phyloP scores from a whole-genome alignment of 768 basidiomycete species.

The Lentinula boryana region DNA sequence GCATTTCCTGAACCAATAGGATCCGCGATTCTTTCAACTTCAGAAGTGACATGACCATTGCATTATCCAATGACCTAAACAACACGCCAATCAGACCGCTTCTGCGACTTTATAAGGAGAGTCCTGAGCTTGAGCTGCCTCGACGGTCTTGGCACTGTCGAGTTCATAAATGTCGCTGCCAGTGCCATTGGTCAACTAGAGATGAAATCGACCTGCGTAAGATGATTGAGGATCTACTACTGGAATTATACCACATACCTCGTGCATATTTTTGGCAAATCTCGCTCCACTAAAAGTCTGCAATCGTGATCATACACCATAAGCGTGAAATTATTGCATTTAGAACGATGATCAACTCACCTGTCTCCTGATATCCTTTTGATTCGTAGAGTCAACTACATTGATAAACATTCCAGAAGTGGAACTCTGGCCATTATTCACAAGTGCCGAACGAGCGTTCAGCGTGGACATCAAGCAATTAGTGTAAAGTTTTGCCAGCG shows the following conservation, averaged over 20 bases:
- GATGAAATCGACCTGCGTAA: neutral
- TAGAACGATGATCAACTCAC: neutral
- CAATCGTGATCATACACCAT: neutral
- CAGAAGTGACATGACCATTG: neutral
- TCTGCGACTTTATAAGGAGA: neutral
- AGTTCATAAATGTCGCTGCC: neutral
- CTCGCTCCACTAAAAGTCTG: neutral
- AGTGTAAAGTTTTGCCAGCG: slow-evolving; percentile 41
- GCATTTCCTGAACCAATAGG: neutral
- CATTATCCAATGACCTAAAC: too few species aligned
- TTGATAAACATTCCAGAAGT: neutral
- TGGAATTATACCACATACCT: neutral
- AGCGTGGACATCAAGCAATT: slow-evolving; percentile 45
- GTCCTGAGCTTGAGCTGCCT: neutral
- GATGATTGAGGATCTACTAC: neutral
- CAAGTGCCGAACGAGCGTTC: slow-evolving; percentile 29
- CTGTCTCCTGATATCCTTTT: neutral
- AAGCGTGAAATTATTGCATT: neutral
- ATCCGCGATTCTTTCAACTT: neutral
- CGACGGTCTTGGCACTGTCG: neutral
- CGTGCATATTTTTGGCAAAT: neutral
- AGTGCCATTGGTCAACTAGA: neutral
- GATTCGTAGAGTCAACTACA: neutral
- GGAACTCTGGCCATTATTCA: neutral
- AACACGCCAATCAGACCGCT: too few species aligned